A percentile compares a stretch with the other conserved stretches of the same genome.
Conservation (phyloP, 2,329 filamentous ascomycete species). For the Lasiodiplodia sp. region DNA sequence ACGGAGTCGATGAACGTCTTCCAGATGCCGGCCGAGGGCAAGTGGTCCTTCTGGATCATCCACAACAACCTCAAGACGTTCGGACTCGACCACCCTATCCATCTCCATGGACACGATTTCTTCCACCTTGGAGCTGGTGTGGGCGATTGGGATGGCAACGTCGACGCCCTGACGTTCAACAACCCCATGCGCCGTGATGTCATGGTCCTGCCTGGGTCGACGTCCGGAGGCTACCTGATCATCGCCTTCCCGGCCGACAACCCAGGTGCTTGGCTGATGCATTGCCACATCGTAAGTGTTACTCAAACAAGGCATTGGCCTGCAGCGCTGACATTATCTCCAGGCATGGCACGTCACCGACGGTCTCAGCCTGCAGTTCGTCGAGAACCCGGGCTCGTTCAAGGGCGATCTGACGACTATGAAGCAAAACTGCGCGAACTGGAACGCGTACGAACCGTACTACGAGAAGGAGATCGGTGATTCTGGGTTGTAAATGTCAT, state of each 20-base stretch:
- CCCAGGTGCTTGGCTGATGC: constrained; percentile 52
- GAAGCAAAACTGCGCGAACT: constrained; percentile 40
- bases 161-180: constrained; percentile 43
- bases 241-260: constrained; percentile 62
- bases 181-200: constrained; percentile 51
- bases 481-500: constrained; percentile 21
- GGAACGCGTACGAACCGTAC: constrained; percentile 39
- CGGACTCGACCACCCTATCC: constrained; percentile 50
- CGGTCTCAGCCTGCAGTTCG: constrained; percentile 60
- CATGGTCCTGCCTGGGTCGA: constrained; percentile 42
- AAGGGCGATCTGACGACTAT: constrained; percentile 35
- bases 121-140: constrained; percentile 49
- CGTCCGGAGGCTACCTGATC: constrained; percentile 52
- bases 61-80: constrained; percentile 44
- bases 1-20: constrained; percentile 39
- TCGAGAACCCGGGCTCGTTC: constrained; percentile 51
- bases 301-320: neutral
- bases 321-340: neutral
- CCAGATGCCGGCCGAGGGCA: constrained; percentile 36
- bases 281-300: constrained; percentile 30
- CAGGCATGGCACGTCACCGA: constrained; percentile 45
- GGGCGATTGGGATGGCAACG: constrained; percentile 43
- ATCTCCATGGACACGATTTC: constrained; percentile 52
- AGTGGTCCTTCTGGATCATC: constrained; percentile 59
- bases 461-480: constrained; percentile 20